Base-by-base conservation (phyloP, 495 filamentous ascomycete genomes). In the Hypoxylon rickii region DNA sequence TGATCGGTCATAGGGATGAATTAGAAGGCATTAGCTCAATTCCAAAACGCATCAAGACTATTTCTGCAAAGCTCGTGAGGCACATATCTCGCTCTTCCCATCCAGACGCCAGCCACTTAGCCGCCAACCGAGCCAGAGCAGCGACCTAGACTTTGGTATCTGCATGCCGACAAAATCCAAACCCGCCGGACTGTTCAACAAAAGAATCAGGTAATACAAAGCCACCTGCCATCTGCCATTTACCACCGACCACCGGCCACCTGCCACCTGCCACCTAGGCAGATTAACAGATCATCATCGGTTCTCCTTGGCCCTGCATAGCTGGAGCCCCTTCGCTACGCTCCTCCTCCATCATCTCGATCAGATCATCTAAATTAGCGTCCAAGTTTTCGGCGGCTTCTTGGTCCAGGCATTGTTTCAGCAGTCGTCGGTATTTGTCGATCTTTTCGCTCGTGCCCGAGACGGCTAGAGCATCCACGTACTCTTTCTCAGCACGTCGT, bases 261-360 rank as follows among this genome's bases (percentile, higher is more conserved):
- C n/a, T n/a, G n/a, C n/a, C n/a, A n/a, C n/a, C n/a, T n/a, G n/a
- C n/a, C n/a, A n/a, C n/a, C n/a, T n/a, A n/a, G n/a, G n/a, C n/a
- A n/a, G 29, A 26, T 20, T 63, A 68, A 24, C 49, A 55, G 12
- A 68, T 40, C 34, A 66, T 51, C 66, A 68, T 68, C 12, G 63
- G 45, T 20, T 68, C 66, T 22, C 45, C 56, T 37, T 66, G 59
- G 15, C 55, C 19, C 6, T 55, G 59, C 12, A 61, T 49, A 0
- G 21, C 52, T 20, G 50, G 33, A 0, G 33, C 41, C 3, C 56
- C 66, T 17, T 64, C 64, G 21, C 62, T 62, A 17, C 65, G 58
- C 44, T 79, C 73, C 52, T 79, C 75, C 61, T 79, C 73, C 77
- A 79, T 79, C 73, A 79, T 75, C 47, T 70, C 67, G 61, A 79